phyloP scores from a whole-genome alignment of 768 basidiomycete genomes.

The Chalciporus piperatus region DNA sequence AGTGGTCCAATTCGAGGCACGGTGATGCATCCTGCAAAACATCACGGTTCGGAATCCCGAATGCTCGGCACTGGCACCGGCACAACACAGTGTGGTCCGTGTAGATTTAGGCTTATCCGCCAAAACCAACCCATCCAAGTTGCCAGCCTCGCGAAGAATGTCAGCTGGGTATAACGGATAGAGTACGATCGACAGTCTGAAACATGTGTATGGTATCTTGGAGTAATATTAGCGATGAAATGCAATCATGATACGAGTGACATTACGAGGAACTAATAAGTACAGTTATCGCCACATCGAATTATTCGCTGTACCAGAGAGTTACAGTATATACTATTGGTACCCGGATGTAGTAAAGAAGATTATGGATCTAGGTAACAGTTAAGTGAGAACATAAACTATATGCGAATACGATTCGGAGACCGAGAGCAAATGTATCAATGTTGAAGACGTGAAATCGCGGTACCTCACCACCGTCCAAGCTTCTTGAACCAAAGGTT shows the following conservation, averaged over 20 bases:
- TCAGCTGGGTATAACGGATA: too few species aligned
- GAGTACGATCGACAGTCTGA: too few species aligned
- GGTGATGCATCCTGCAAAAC: conserved; percentile 13
- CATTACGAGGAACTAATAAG: too few species aligned
- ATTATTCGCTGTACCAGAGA: neutral
- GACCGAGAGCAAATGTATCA: neutral
- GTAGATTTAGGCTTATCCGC: too few species aligned
- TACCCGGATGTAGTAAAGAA: neutral
- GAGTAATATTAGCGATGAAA: too few species aligned
- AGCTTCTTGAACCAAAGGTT: conserved; percentile 48
- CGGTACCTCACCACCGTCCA: conserved; percentile 39
- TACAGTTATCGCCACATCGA: neutral
- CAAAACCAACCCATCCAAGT: too few species aligned
- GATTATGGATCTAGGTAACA: neutral
- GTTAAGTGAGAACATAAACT: conserved; percentile 21
- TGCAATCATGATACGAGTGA: too few species aligned
- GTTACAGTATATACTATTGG: neutral
- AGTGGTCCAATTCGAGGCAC: conserved; percentile 36
- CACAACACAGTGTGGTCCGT: too few species aligned
- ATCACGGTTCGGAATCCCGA: neutral
- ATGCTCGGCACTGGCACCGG: neutral
- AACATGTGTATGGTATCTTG: too few species aligned
- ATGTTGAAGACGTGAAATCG: neutral
- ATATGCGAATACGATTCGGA: conserved; percentile 9
- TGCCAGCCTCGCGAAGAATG: too few species aligned